Base-by-base conservation (phyloP, 2,329 filamentous ascomycete species). In the Allantophomopsis cytisporea region DNA sequence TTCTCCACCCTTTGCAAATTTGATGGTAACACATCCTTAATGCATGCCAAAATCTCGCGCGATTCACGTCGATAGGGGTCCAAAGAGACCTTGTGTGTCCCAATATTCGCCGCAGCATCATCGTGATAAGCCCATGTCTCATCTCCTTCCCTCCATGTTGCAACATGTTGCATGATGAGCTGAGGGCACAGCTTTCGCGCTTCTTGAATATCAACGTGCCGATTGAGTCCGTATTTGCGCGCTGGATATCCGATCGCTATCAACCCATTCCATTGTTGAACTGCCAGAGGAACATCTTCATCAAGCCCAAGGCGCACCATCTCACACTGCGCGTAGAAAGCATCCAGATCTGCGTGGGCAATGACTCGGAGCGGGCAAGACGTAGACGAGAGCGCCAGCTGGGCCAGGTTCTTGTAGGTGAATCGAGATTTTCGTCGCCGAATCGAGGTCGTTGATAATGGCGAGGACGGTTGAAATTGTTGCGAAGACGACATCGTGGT, bases 191-290 rank as follows among this genome's bases (percentile, higher is more conserved):
- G 66, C 58, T 89, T 89, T 59, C 78, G 80, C 14, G 91, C 91
- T 53, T 96, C 91, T 4, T 68, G 67, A 33, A 85, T 71, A 7
- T 77, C 83, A 46, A 89, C 79, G 62, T 93, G 84, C 28, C 89
- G 69, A 35, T 69, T 80, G 39, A 98, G 77, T 2, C 85, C 87
- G 51, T 76, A 88, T 7, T 73, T 71, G 13, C 91, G 78, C 5
- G 89, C 88, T 2, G 91, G 78, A 54, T 98, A 98, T 63, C 98
- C 98, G 59, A 98, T 78, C 3, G 91, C 91, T 55, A 98, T 98
- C 17, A 98, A 69, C 7, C 83, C 86, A 59, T 62, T 80, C 83
- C 84, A 96, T 67, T 96, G 89, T 55, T 93, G 88, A 15, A 98
- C 91, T 1, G 87, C 91, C 17, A 98, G 71, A 8, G 91, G 91